Conservation (phyloP, 129 eudicot species). For the Gnaphalium uliginosum region DNA sequence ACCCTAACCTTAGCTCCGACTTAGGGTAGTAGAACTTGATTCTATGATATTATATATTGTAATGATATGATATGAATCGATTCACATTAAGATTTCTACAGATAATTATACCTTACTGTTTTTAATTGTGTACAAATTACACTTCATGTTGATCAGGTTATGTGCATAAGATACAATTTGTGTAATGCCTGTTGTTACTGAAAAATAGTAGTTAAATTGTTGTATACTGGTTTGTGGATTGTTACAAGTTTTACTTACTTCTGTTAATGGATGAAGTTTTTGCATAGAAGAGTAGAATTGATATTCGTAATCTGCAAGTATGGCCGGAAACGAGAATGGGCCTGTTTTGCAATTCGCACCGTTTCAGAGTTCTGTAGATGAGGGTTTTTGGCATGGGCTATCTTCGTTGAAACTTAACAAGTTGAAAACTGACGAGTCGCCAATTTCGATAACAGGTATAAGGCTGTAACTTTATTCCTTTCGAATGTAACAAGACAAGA, state of each 20-base stretch:
- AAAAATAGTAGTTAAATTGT: not conserved
- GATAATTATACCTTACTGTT: not conserved
- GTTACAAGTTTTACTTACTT: not conserved
- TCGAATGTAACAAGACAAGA: not conserved
- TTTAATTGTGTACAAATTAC: not conserved
- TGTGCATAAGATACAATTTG: not conserved
- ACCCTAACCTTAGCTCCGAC: slow-evolving; percentile 10
- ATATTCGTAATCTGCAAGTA: slow-evolving; percentile 16
- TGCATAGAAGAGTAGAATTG: slow-evolving; percentile 3
- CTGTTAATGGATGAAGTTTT: not conserved
- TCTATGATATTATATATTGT: not conserved
- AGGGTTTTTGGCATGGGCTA: slow-evolving; percentile 92
- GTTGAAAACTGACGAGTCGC: slow-evolving; percentile 75
- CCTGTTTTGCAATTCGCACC: slow-evolving; percentile 68
- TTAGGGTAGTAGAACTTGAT: not conserved
- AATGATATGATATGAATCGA: not conserved
- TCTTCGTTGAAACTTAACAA: slow-evolving; percentile 90
- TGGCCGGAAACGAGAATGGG: slow-evolving; percentile 48
- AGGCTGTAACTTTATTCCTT: slow-evolving; percentile 4
- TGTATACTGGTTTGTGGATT: not conserved
- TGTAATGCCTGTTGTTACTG: not conserved
- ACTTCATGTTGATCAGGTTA: slow-evolving; percentile 2
- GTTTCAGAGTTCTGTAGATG: slow-evolving; percentile 77
- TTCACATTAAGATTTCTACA: slow-evolving; percentile 10
- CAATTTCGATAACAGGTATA: slow-evolving; percentile 76